Conservation (phyloP, 805 yeast genomes). For the Candida nanaspora region DNA sequence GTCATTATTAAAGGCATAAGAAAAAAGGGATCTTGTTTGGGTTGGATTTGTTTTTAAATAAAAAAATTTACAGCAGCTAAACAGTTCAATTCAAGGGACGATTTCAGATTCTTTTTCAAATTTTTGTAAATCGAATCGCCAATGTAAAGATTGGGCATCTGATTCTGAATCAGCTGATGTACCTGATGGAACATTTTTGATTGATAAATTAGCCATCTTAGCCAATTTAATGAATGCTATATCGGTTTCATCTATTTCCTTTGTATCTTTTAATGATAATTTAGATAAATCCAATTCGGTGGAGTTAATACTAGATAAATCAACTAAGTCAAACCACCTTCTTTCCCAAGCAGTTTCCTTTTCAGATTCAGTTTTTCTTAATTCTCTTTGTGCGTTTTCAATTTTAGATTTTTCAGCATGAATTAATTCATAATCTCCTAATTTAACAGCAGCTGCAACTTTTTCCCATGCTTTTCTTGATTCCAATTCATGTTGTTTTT, state of each 20-base stretch:
- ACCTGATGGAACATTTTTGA: slow-evolving; percentile 64
- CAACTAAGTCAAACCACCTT: slow-evolving; percentile 68
- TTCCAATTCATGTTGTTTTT: slow-evolving; percentile 74
- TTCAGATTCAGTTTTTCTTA: slow-evolving; percentile 66
- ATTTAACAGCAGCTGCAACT: slow-evolving; percentile 81
- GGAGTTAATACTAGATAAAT: slow-evolving; percentile 18
- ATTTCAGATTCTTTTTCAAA: slow-evolving; percentile 60
- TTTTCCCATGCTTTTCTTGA: slow-evolving; percentile 83
- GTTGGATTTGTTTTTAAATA: no score
- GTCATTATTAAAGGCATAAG: not conserved
- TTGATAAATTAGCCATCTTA: slow-evolving; percentile 47
- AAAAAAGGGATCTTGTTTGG: no score
- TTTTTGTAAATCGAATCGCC: slow-evolving; percentile 56
- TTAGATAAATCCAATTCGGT: slow-evolving; percentile 7
- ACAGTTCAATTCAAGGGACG: no score
- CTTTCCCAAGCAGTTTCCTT: slow-evolving; percentile 64
- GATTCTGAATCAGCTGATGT: slow-evolving; percentile 18
- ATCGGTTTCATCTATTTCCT: slow-evolving; percentile 10
- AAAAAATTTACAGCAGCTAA: no score
- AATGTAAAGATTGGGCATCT: slow-evolving; percentile 33
- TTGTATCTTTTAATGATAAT: slow-evolving; percentile 2
- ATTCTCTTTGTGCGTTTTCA: slow-evolving; percentile 79
- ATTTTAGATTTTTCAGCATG: slow-evolving; percentile 67
- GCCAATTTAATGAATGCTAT: slow-evolving; percentile 36
- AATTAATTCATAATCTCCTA: slow-evolving; percentile 70